Conservation (phyloP, 331 rosid genomes). For the Telfairia occidentalis region DNA sequence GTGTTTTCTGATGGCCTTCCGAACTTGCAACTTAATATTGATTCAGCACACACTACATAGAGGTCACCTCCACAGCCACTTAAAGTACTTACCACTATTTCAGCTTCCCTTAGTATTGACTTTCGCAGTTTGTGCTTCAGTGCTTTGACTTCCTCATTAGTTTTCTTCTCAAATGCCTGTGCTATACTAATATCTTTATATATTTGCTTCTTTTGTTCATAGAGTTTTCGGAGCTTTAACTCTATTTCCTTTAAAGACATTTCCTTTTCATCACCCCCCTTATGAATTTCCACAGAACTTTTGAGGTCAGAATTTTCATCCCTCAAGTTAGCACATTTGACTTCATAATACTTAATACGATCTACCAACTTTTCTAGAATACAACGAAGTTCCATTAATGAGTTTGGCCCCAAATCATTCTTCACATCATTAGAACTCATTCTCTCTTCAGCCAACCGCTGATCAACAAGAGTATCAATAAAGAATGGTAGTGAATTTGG, state of each 20-base stretch:
- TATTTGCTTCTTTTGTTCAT: slow-evolving; percentile 73
- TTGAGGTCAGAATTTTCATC: slow-evolving; percentile 44
- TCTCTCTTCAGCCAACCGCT: slow-evolving; percentile 66
- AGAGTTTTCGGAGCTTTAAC: slow-evolving; percentile 51
- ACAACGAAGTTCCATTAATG: slow-evolving; percentile 51
- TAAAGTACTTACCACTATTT: slow-evolving; percentile 78
- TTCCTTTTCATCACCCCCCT: slow-evolving; percentile 41
- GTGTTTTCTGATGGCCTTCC: slow-evolving; percentile 69
- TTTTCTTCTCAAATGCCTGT: slow-evolving; percentile 70
- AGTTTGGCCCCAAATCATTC: slow-evolving; percentile 34
- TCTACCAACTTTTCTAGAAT: slow-evolving; percentile 70
- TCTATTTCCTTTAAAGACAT: slow-evolving; percentile 55
- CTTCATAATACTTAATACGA: slow-evolving; percentile 64
- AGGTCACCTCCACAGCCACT: slow-evolving; percentile 95
- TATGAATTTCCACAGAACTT: slow-evolving; percentile 23
- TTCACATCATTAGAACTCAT: slow-evolving; percentile 41
- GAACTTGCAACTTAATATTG: slow-evolving; percentile 56
- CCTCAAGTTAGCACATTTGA: slow-evolving; percentile 61
- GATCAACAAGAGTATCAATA: slow-evolving; percentile 87
- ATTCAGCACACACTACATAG: slow-evolving; percentile 78
- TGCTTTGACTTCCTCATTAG: slow-evolving; percentile 58
- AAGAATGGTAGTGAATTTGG: slow-evolving; percentile 80
- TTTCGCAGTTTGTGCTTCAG: slow-evolving; percentile 66
- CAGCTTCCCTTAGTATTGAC: slow-evolving; percentile 84
- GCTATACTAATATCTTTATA: slow-evolving; percentile 70